Evolutionary conservation across 176 grass and related monocot genomes (phyloP).

Genomic region (Pontederia paniculata): DNA sequence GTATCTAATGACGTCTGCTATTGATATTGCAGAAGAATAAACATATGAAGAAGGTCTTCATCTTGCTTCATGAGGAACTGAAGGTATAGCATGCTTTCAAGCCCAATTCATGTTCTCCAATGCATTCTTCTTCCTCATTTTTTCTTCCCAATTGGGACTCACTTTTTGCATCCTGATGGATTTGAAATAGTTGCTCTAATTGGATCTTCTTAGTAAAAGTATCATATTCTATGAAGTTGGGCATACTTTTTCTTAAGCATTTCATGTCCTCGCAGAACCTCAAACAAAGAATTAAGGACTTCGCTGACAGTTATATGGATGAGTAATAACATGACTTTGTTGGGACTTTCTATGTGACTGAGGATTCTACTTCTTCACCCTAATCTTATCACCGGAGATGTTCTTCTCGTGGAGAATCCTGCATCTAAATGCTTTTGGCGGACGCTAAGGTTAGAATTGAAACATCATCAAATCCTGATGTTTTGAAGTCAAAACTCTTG

Average conservation of each 20-base stretch:
- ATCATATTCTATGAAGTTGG: not conserved
- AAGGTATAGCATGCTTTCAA: constrained; percentile 26
- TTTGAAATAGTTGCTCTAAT: not conserved
- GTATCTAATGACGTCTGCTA: not conserved
- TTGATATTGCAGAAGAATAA: constrained; percentile 59
- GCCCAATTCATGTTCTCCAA: not conserved
- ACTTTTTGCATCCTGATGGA: not conserved
- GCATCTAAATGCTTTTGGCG: no score
- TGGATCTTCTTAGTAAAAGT: no score
- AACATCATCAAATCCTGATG: no score
- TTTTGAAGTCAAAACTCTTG: no score
- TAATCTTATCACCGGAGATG: no score
- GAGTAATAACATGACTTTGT: constrained; percentile 15
- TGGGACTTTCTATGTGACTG: no score
- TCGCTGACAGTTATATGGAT: constrained; percentile 33
- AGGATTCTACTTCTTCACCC: no score
- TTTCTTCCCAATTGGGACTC: not conserved
- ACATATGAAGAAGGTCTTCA: constrained; percentile 80
- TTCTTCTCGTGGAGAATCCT: no score
- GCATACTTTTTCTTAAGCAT: constrained; percentile 22
- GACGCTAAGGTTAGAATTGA: no score
- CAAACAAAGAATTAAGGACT: constrained; percentile 63
- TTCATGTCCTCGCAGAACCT: constrained; percentile 36
- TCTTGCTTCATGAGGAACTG: constrained; percentile 80
- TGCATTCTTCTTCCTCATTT: not conserved